Evolutionary conservation across 352 stramenopile species (phyloP).

Genomic region (Peronosclerospora sorghi): DNA sequence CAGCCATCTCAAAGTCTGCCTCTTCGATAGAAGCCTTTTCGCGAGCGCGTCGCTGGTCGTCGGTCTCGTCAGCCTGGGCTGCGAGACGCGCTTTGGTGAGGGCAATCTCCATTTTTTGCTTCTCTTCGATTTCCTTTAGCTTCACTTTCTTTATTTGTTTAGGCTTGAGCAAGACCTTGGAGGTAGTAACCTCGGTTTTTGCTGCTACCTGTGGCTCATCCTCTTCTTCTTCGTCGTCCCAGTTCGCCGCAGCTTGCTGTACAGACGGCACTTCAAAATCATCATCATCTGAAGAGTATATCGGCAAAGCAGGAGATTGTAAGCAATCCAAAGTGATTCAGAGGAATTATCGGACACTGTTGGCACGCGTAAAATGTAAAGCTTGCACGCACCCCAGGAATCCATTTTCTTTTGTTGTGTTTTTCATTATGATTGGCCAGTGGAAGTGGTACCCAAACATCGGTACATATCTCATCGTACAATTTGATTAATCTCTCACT

Average conservation of each 20-base stretch:
- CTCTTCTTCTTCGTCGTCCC: constrained; percentile 72
- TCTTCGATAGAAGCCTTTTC: constrained; percentile 56
- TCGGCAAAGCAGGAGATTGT: not conserved
- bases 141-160: constrained; percentile 85
- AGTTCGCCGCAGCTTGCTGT: constrained; percentile 40
- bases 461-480: not conserved
- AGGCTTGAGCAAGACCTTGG: constrained; percentile 60
- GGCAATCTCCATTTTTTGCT: constrained; percentile 64
- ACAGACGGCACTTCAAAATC: constrained; percentile 71
- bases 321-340: constrained; percentile 4
- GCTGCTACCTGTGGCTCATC: constrained; percentile 25
- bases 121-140: constrained; percentile 79
- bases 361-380: not conserved
- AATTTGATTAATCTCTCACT: not conserved
- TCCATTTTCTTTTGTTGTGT: constrained; percentile 40
- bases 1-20: constrained; percentile 63
- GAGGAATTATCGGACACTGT: not conserved
- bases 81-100: constrained; percentile 64
- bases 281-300: constrained; percentile 46
- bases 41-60: constrained; percentile 43
- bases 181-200: constrained; percentile 13
- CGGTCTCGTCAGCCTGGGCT: constrained; percentile 54
- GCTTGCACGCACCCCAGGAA: constrained; percentile 51
- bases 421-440: constrained; percentile 9
- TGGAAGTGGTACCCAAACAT: constrained; percentile 7